phyloP scores from a whole-genome alignment of 2,329 filamentous ascomycete species.

The Calonectria hawksworthii region DNA sequence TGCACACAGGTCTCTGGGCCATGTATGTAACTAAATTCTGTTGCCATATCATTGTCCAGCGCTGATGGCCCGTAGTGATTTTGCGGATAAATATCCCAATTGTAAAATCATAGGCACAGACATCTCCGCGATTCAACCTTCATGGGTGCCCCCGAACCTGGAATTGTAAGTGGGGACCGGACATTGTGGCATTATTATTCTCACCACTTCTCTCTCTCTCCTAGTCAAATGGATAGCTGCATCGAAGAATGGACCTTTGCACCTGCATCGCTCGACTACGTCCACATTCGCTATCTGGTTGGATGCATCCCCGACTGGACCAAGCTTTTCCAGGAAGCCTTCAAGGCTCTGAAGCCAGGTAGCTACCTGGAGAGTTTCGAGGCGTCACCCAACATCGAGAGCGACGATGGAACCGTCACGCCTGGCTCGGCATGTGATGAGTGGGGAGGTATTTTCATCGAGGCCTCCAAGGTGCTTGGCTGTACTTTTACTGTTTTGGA shows the following conservation, averaged over 20 bases:
- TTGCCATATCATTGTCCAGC: no score
- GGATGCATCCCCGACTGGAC: constrained; percentile 68
- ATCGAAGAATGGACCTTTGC: constrained; percentile 63
- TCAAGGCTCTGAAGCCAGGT: constrained; percentile 66
- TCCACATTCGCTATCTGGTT: constrained; percentile 66
- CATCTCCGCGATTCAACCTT: constrained; percentile 70
- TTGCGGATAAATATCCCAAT: constrained; percentile 58
- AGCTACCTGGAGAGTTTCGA: constrained; percentile 52
- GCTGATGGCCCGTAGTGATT: constrained; percentile 59
- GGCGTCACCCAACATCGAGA: constrained; percentile 31
- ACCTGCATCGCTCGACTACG: constrained; percentile 66
- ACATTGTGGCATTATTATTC: neutral
- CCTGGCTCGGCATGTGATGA: constrained; percentile 36
- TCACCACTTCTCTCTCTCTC: neutral
- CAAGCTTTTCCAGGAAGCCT: constrained; percentile 62
- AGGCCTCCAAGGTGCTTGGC: constrained; percentile 41
- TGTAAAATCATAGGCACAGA: constrained; percentile 66
- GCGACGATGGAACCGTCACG: constrained; percentile 47
- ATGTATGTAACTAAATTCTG: constrained; percentile 14
- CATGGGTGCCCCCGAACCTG: constrained; percentile 54
- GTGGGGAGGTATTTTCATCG: constrained; percentile 38
- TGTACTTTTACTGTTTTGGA: constrained; percentile 41
- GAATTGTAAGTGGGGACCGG: constrained; percentile 23
- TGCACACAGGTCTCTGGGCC: constrained; percentile 25
- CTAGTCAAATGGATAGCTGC: constrained; percentile 70